These are phyloP conservation scores for Coemansia erecta DNA, from an alignment of 192 early-diverging fungal genomes.

Conservation along the genomic window DNA sequence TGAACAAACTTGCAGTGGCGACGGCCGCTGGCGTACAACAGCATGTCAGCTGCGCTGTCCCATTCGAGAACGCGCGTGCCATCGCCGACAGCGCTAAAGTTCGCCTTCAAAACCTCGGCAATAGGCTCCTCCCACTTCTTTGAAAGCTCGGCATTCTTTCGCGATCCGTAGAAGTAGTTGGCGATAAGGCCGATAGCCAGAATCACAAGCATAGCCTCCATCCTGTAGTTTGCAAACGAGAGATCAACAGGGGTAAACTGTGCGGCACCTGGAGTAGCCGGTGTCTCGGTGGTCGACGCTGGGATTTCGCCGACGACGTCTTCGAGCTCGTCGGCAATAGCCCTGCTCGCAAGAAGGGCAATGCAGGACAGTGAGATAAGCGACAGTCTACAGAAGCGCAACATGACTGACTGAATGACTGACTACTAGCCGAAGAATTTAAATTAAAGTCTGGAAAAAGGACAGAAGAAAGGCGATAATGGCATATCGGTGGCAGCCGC, in stretches of 20 bases:
- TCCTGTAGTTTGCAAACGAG: slow-evolving; percentile 29
- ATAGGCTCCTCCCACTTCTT: slow-evolving; percentile 35
- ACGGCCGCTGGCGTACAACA: slow-evolving; percentile 77
- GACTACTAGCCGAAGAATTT: too few species aligned
- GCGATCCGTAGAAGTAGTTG: slow-evolving; percentile 53
- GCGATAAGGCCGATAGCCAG: slow-evolving; percentile 29
- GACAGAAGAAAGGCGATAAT: too few species aligned
- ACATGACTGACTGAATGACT: slow-evolving; percentile 8
- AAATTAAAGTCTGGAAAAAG: too few species aligned
- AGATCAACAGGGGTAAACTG: slow-evolving; percentile 15
- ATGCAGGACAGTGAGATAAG: slow-evolving; percentile 26
- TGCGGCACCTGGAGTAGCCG: neutral
- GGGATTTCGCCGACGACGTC: slow-evolving; percentile 25
- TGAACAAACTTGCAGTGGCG: slow-evolving; percentile 66
- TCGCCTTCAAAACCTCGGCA: slow-evolving; percentile 47
- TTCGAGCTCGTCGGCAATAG: slow-evolving; percentile 43
- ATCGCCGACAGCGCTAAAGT: slow-evolving; percentile 75
- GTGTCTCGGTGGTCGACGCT: slow-evolving; percentile 10
- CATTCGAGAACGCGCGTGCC: slow-evolving; percentile 50
- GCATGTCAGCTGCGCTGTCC: slow-evolving; percentile 72
- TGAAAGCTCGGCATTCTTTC: slow-evolving; percentile 27
- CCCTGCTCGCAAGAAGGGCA: slow-evolving; percentile 22
- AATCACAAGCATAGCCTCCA: slow-evolving; percentile 26
- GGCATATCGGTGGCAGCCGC: too few species aligned
- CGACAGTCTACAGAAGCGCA: slow-evolving; percentile 11